Conservation (phyloP, 2,329 filamentous ascomycete genomes). For the Aspergillus spinulosporus region DNA sequence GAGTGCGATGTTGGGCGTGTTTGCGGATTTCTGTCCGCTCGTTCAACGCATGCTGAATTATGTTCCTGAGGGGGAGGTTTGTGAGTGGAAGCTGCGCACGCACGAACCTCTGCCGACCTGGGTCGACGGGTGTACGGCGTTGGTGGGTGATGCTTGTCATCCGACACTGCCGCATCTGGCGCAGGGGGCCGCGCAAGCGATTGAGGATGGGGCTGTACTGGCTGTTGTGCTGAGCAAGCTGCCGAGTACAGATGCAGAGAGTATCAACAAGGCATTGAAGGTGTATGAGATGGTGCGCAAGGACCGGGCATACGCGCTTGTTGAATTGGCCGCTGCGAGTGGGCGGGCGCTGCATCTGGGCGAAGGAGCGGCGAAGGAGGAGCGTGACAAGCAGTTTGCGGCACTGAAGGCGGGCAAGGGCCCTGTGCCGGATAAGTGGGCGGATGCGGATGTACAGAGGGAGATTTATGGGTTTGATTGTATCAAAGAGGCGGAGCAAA, state of each 20-base stretch:
- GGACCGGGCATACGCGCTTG: constrained; percentile 57
- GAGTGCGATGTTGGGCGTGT: constrained; percentile 60
- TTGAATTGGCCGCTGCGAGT: constrained; percentile 57
- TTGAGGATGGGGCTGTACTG: constrained; percentile 63
- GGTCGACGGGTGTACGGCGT: constrained; percentile 54
- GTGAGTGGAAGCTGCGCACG: constrained; percentile 66
- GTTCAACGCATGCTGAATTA: constrained; percentile 61
- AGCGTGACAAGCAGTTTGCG: constrained; percentile 58
- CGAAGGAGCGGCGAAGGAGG: constrained; percentile 59
- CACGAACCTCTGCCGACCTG: constrained; percentile 64
- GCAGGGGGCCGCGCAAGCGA: constrained; percentile 65
- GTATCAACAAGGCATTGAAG: constrained; percentile 54
- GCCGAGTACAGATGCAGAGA: constrained; percentile 48
- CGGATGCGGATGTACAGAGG: constrained; percentile 67
- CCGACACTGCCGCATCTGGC: constrained; percentile 64
- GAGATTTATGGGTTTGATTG: constrained; percentile 67
- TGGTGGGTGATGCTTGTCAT: constrained; percentile 63
- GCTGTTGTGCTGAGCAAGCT: constrained; percentile 53
- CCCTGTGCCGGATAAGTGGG: constrained; percentile 64
- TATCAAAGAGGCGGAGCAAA: constrained; percentile 54
- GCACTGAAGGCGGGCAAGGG: constrained; percentile 53
- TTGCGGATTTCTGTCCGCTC: constrained; percentile 61
- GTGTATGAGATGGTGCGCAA: constrained; percentile 60
- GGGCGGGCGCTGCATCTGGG: constrained; percentile 58
- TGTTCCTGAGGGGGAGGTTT: constrained; percentile 65